Base-by-base conservation (phyloP, 345 rosid species). In the Isatis tinctoria region DNA sequence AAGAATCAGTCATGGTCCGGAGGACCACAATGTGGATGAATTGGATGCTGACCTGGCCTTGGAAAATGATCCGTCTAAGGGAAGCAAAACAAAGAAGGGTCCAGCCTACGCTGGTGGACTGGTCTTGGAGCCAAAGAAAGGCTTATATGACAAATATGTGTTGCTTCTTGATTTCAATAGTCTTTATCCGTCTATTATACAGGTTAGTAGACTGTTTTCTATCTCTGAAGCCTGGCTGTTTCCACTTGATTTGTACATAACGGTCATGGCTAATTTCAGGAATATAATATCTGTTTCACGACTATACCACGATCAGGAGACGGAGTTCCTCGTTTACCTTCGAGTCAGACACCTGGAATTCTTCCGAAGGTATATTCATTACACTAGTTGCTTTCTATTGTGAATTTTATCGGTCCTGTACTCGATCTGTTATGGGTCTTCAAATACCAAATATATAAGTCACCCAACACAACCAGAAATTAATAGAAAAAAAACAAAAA, bases 101-200 rank as follows among this genome's bases (percentile, higher is more conserved):
- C 94, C 99, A 76, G 83, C 93, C 67, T 95, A 95, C 81, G 87
- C 88, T 33, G 99, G 99, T 69, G 98, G 99, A 74, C 80, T 95
- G 79, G 97, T 95, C 74, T 81, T 95, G 88, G 99, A 95, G 85
- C 99, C 98, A 30, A 95, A 95, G 80, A 90, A 73, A 75, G 98
- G 99, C 78, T 76, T 95, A 73, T 95, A 92, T 81, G 99, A 95
- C 85, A 95, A 87, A 82, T 90, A 85, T 81, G 84, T 95, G 51
- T 78, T 95, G 84, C 96, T 95, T 84, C 87, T 92, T 59, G 99
- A 95, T 84, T 95, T 92, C 82, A 95, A 90, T 75, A 95, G 99
- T 81, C 98, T 95, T 66, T 95, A 95, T 74, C 99, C 99, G 61
- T 95, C 99, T 79, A 95, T 95, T 44, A 95, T 95, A 77, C 99